phyloP scores from a whole-genome alignment of 2,329 filamentous ascomycete genomes.

The Aspergillus vadensis region DNA sequence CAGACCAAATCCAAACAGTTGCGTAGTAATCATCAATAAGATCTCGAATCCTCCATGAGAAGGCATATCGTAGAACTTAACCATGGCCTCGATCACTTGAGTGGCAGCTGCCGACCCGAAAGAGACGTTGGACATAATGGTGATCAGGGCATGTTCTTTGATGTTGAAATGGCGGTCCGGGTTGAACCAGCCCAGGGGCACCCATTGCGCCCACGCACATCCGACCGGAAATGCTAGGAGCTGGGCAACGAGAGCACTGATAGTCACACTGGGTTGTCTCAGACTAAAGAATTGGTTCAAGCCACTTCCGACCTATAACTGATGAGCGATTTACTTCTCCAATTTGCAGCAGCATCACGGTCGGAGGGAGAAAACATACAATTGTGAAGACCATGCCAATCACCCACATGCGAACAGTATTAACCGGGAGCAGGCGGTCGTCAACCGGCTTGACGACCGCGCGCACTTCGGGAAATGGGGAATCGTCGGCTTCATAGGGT shows the following conservation, averaged over 20 bases:
- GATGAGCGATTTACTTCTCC: slow-evolving; percentile 4
- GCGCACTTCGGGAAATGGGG: slow-evolving; percentile 43
- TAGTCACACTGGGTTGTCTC: slow-evolving; percentile 43
- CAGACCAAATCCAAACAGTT: slow-evolving; percentile 65
- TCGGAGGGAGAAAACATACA: slow-evolving; percentile 24
- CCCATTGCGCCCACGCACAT: slow-evolving; percentile 41
- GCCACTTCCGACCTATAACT: slow-evolving; percentile 36
- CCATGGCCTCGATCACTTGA: slow-evolving; percentile 41
- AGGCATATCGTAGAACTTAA: slow-evolving; percentile 58
- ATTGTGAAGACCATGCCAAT: slow-evolving; percentile 43
- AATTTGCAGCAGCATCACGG: background rate
- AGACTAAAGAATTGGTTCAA: slow-evolving; percentile 45
- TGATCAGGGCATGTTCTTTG: slow-evolving; percentile 48
- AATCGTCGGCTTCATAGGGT: slow-evolving; percentile 40
- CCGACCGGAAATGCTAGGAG: slow-evolving; percentile 50
- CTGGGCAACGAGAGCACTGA: slow-evolving; percentile 44
- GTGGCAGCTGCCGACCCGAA: slow-evolving; percentile 48
- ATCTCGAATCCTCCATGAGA: slow-evolving; percentile 63
- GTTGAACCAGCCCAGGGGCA: slow-evolving; percentile 45
- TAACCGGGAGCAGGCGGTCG: slow-evolving; percentile 35
- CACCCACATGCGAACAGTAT: slow-evolving; percentile 41
- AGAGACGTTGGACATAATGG: slow-evolving; percentile 51
- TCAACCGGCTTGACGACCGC: slow-evolving; percentile 39
- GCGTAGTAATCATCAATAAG: slow-evolving; percentile 61
- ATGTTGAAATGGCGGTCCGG: slow-evolving; percentile 45